Base-by-base conservation (phyloP, 371 early-diverging fungal genomes). In the Mucor circinelloides region DNA sequence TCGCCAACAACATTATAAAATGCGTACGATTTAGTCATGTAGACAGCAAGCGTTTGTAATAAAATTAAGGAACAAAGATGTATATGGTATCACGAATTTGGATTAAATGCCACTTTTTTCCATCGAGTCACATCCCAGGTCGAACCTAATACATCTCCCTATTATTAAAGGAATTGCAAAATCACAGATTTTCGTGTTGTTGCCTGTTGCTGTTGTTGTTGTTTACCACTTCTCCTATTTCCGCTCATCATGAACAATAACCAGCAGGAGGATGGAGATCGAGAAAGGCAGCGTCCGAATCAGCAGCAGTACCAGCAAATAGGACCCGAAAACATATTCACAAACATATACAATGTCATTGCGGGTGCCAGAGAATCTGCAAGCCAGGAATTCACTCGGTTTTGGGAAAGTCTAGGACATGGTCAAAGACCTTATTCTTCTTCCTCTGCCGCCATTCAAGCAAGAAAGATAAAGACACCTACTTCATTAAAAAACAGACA, bases 331-430 rank as follows among this genome's bases (percentile, higher is more conserved):
- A 52, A 19, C 13, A 52, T 52, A 52, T 27, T 52, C 6, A 27
- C 52, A 25, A 52, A 52, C 23, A 52, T 52, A 3, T 52, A 52
- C 52, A 52, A 52, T 23, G 69, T 59, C 1, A 69, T 69, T 23
- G 50, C 64, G 15, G 64, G 64, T 7, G 69, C 69, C n/a, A 63
- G 38, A 42, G 58, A 71, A 28, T 36, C 67, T 28, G 71, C 71
- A n/a, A 71, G 58, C n/a, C 58, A 62, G 30, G 71, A 71, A 58
- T 71, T 71, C 59, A 48, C 50, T 23, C 58, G 58, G 3, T 67
- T 71, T 23, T 71, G 71, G 57, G 71, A 63, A 7, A 54, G 54
- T 6, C 15, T 63, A 25, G 62, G 57, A 21, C 36, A 54, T 30
- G 28, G 13, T 54, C 42, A 44, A 36, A 32, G 25, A 44, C n/a